phyloP scores from a whole-genome alignment of 129 eudicot genomes.

The Escallonia rubra region DNA sequence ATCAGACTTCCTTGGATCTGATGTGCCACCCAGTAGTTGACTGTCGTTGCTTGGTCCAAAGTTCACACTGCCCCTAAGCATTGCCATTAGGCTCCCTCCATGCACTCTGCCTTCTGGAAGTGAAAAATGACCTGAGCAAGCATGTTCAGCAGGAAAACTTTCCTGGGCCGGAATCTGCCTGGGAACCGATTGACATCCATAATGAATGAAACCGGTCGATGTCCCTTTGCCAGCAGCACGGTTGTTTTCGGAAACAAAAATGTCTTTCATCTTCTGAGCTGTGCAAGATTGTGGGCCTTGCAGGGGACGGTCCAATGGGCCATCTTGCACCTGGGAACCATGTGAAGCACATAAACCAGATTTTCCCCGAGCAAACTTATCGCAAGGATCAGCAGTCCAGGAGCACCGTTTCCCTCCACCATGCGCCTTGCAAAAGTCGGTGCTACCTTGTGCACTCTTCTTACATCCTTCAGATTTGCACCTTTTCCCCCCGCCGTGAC shows the following conservation, averaged over 20 bases:
- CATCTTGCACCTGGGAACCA: slow-evolving; percentile 40
- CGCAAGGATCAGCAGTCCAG: slow-evolving; percentile 50
- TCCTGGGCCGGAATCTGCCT: not conserved
- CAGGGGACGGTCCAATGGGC: slow-evolving; percentile 8
- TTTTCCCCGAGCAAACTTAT: slow-evolving; percentile 72
- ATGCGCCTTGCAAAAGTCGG: slow-evolving; percentile 87
- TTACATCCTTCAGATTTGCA: slow-evolving; percentile 64
- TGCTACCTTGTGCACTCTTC: slow-evolving; percentile 94
- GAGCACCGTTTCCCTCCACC: slow-evolving; percentile 86
- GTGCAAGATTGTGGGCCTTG: slow-evolving; percentile 8
- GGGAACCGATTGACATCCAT: not conserved
- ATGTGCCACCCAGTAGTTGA: slow-evolving; percentile 8
- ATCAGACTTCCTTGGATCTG: slow-evolving; percentile 14
- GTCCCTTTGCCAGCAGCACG: not conserved
- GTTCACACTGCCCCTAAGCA: slow-evolving; percentile 40
- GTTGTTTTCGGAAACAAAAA: not conserved
- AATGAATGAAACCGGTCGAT: not conserved
- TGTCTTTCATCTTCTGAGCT: slow-evolving; percentile 15
- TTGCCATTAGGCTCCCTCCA: slow-evolving; percentile 83
- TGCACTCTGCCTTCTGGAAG: slow-evolving; percentile 91
- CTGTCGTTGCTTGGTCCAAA: slow-evolving; percentile 1
- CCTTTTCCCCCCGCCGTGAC: slow-evolving; percentile 96
- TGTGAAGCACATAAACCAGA: slow-evolving; percentile 59
- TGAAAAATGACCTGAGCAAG: slow-evolving; percentile 22
- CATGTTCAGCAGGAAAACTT: slow-evolving; percentile 11